Base-by-base conservation (phyloP, 805 yeast species). In the Lipomyces sp. region DNA sequence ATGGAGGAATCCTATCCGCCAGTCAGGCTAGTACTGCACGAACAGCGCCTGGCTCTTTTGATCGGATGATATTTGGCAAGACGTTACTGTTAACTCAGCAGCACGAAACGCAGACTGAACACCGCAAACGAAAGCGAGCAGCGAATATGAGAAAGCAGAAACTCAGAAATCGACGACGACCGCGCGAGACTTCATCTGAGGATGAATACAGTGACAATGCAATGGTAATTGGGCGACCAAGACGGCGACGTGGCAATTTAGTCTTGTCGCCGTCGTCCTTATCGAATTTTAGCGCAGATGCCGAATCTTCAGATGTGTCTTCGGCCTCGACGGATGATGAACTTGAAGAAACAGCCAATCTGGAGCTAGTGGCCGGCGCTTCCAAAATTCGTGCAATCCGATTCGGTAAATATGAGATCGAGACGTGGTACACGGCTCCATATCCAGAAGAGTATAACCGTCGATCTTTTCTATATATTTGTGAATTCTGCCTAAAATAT, bases 361-460 rank as follows among this genome's bases (percentile, higher is more conserved):
- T n/a, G 8, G 64, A 51, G 13, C 59, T 35, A 18, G 30, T 74
- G 72, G 64, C 75, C 73, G 54, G 67, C 51, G 73, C 78, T 60
- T 79, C 84, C 32, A 81, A 83, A 65, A 83, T 90, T 53, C 82
- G 84, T 59, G 85, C 84, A 64, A 87, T 93, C 32, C 92, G 87
- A 72, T 86, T 93, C 70, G 85, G 92, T 45, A 83, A 84, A 55
- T 85, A 79, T 76, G 92, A 89, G 75, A 90, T 95, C 34, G 90
- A 89, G 67, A 90, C 97, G 0, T 92, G 98, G 97, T 93, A 90
- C 77, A 85, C 90, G 2, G 87, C 97, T 0, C 98, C 98, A 1
- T 95, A 90, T 75, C 98, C 98, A 0, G 92, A 90, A 67, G 95
- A 90, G 73, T 90, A 87, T 73, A 85, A 90, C 53, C 82, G 82